A percentile compares a stretch with the other conserved stretches of the same genome.
Evolutionary conservation across 2,329 filamentous ascomycete genomes (phyloP).

Genomic region (Dothideomycetes sp.): DNA sequence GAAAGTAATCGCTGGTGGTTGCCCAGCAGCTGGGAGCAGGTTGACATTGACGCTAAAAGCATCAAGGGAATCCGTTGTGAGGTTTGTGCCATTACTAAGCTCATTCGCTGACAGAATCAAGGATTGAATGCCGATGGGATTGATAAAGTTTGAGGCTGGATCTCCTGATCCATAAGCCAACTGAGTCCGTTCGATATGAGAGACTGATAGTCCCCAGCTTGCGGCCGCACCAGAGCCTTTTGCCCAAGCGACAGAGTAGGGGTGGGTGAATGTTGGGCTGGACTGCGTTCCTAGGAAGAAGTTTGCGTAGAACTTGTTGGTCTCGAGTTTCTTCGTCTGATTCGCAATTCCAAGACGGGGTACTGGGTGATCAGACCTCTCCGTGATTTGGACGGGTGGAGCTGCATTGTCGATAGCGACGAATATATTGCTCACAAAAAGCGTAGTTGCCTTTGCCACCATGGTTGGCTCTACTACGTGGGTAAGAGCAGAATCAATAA

Average conservation of each 20-base stretch:
- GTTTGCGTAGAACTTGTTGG: constrained; percentile 64
- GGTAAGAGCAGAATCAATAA: constrained; percentile 18
- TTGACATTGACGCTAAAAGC: constrained; percentile 57
- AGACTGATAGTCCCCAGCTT: constrained; percentile 69
- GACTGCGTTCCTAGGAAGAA: constrained; percentile 66
- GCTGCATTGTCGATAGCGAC: constrained; percentile 27
- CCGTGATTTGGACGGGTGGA: constrained; percentile 29
- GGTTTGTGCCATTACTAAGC: constrained; percentile 48
- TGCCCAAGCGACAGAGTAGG: constrained; percentile 34
- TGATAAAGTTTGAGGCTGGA: constrained; percentile 55
- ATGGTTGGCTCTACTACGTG: constrained; percentile 14
- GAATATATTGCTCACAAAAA: constrained; percentile 25
- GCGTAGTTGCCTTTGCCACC: constrained; percentile 13
- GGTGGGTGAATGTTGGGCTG: constrained; percentile 61
- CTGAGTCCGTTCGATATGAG: constrained; percentile 59
- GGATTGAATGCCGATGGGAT: constrained; percentile 72
- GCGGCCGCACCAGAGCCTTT: constrained; percentile 41
- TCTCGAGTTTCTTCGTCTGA: constrained; percentile 42
- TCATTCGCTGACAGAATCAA: constrained; percentile 70
- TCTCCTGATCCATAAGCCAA: constrained; percentile 28
- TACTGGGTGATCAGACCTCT: constrained; percentile 29
- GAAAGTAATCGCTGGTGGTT: constrained; percentile 56
- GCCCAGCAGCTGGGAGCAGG: constrained; percentile 41
- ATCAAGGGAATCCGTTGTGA: constrained; percentile 42
- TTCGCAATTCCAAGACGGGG: constrained; percentile 26